phyloP scores from a whole-genome alignment of 495 filamentous ascomycete species.

The Penicillium malachiteum region DNA sequence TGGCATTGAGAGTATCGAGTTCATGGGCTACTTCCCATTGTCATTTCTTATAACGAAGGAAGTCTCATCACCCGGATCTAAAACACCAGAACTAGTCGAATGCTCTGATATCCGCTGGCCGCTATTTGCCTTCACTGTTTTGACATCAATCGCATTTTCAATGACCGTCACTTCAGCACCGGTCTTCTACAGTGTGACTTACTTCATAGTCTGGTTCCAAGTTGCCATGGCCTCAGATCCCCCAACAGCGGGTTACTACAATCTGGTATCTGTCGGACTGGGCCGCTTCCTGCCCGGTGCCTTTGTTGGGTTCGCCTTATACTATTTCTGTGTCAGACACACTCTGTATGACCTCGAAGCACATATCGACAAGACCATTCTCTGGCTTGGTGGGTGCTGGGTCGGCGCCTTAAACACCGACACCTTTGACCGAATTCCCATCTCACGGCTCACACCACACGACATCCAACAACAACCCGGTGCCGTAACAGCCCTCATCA shows the following conservation, averaged over 20 bases:
- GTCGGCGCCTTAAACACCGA: slow-evolving; percentile 73
- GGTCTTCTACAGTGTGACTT: slow-evolving; percentile 64
- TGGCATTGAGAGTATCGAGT: slow-evolving; percentile 63
- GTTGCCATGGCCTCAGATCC: slow-evolving; percentile 74
- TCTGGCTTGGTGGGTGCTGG: slow-evolving; percentile 77
- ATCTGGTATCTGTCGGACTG: slow-evolving; percentile 61
- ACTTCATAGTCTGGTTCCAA: slow-evolving; percentile 70
- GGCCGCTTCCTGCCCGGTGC: slow-evolving; percentile 72
- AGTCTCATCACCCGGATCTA: slow-evolving; percentile 15
- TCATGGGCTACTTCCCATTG: slow-evolving; percentile 68
- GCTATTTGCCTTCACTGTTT: slow-evolving; percentile 61
- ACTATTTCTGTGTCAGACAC: slow-evolving; percentile 54
- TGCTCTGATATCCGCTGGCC: slow-evolving; percentile 70
- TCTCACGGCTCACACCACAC: slow-evolving; percentile 69
- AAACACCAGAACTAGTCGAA: slow-evolving; percentile 15
- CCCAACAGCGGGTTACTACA: slow-evolving; percentile 49
- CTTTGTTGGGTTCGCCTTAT: slow-evolving; percentile 69
- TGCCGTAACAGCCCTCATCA: slow-evolving; percentile 62
- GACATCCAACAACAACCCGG: slow-evolving; percentile 76
- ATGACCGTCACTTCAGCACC: slow-evolving; percentile 63
- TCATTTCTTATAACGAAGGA: slow-evolving; percentile 58
- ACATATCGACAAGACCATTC: slow-evolving; percentile 68
- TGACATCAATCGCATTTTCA: slow-evolving; percentile 62
- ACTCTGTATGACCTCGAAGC: slow-evolving; percentile 58
- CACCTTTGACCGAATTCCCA: slow-evolving; percentile 74